A percentile compares a stretch with the other conserved stretches of the same genome.
These are phyloP conservation scores for Tricholoma flavovirens DNA, from an alignment of 768 basidiomycete genomes.

Conservation along the genomic window DNA sequence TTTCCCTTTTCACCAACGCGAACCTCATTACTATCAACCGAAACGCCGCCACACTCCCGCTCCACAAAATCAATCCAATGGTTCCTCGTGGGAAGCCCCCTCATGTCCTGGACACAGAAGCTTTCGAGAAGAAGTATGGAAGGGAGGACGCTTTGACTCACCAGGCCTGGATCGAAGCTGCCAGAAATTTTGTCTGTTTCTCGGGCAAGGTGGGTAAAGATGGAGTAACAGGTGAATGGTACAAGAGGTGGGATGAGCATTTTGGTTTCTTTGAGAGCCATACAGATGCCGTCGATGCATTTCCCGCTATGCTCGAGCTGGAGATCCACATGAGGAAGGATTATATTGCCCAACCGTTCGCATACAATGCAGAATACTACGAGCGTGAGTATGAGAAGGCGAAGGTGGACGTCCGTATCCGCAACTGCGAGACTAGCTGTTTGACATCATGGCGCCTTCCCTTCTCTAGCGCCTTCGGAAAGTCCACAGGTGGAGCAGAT, in stretches of 20 bases:
- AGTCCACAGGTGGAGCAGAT: background rate
- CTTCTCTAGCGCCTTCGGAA: background rate
- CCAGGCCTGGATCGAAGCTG: slow-evolving; percentile 4
- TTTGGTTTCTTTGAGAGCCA: slow-evolving; percentile 1
- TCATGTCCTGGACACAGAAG: slow-evolving; percentile 6
- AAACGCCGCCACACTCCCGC: background rate
- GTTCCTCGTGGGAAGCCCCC: background rate
- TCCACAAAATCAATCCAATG: slow-evolving; percentile 6
- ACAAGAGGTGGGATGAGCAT: slow-evolving; percentile 5
- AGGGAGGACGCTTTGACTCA: background rate
- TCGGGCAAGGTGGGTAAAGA: background rate
- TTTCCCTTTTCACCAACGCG: slow-evolving; percentile 6
- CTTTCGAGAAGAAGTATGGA: slow-evolving; percentile 5
- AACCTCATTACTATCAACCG: slow-evolving; percentile 5
- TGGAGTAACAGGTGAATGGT: slow-evolving; percentile 3
- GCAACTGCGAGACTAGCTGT: background rate
- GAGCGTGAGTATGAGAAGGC: slow-evolving; percentile 5
- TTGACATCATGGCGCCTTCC: background rate
- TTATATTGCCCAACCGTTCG: slow-evolving; percentile 1
- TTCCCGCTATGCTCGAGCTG: background rate
- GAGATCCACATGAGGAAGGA: slow-evolving; percentile 6
- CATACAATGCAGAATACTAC: background rate
- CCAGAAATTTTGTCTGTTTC: slow-evolving; percentile 1
- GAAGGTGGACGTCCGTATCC: background rate
- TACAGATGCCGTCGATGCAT: background rate